Percentiles rank a stretch among this genome's conserved stretches.
Evolutionary conservation across 2,329 filamentous ascomycete species (phyloP).

Genomic region (Monilinia fructigena): DNA sequence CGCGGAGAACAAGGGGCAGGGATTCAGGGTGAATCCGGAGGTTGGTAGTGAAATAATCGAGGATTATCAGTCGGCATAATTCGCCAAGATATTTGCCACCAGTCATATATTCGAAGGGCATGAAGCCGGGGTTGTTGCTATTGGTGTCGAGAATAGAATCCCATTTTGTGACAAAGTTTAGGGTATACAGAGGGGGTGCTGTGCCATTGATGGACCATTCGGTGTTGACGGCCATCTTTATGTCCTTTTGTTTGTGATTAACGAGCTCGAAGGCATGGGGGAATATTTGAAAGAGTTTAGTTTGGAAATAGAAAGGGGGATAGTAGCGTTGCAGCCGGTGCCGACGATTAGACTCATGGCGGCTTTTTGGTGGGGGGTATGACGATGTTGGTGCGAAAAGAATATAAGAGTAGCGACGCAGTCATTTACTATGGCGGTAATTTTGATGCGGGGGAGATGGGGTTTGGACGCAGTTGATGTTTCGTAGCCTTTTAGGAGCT

Average conservation of each 20-base stretch:
- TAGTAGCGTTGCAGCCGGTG: slow-evolving; percentile 78
- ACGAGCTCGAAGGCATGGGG: slow-evolving; percentile 43
- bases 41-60: slow-evolving; percentile 73
- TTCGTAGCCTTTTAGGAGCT: slow-evolving; percentile 58
- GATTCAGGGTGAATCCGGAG: slow-evolving; percentile 26
- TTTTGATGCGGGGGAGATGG: slow-evolving; percentile 62
- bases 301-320: slow-evolving; percentile 63
- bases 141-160: slow-evolving; percentile 64
- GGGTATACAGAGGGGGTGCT: slow-evolving; percentile 61
- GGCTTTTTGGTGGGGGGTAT: slow-evolving; percentile 60
- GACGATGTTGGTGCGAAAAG: slow-evolving; percentile 69
- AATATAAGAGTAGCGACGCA: slow-evolving; percentile 77
- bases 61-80: slow-evolving; percentile 71
- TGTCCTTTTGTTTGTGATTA: slow-evolving; percentile 43
- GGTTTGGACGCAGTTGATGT: slow-evolving; percentile 42
- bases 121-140: slow-evolving; percentile 76
- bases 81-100: slow-evolving; percentile 91
- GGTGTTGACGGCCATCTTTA: slow-evolving; percentile 76
- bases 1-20: slow-evolving; percentile 30
- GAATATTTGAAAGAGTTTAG: slow-evolving; percentile 64
- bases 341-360: slow-evolving; percentile 80
- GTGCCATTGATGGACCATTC: slow-evolving; percentile 82
- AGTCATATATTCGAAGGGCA: slow-evolving; percentile 97
- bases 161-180: slow-evolving; percentile 67
- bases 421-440: slow-evolving; percentile 78